Evolutionary conservation across 257 asterid genomes (phyloP), one percentile per base, ranked within the genome.

Genomic region (Solanum dulcamara): DNA sequence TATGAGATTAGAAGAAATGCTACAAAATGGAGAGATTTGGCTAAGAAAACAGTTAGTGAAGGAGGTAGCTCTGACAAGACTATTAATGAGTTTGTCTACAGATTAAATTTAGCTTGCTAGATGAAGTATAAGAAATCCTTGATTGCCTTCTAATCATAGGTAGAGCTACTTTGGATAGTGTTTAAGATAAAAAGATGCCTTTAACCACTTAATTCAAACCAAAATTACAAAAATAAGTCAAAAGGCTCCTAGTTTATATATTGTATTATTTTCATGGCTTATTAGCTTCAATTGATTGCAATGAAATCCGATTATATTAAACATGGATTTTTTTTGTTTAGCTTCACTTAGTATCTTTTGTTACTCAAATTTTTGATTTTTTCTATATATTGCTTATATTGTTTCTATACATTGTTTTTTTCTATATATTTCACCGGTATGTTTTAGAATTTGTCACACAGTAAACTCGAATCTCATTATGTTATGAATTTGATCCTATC

Each of bases 1-100:
- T 85, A 48, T 71, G 90, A 86, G 70, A 85, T 93, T 33, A 87
- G 89, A 86, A 84, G 66, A 22, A 94, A 94, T 90, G 93, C 91
- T 0, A 80, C 57, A 37, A 91, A 88, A 84, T 91, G 89, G 94
- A 91, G 87, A 53, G 87, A 89, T 11, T 24, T 90, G 87, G 95
- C 95, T 30, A 90, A 79, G 86, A 87, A 44, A 30, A 93, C 95
- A n/a, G 84, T 81, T 79, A 87, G 88, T 87, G 89, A 85, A 86
- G 91, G 92, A 14, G 98, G 98, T 11, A 91, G 90, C 85, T 93
- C 98, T 0, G 94, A 94, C 55, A 86, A 46, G 64, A n/a, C 83
- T 1, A 90, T 93, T 2, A 75, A 90, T 86, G 90, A 93, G 32
- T 94, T 94, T 55, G 98, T 90, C 1, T 11, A 42, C 6, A 11